Evolutionary conservation across 2,329 filamentous ascomycete species (phyloP).

Genomic region (Pestalotiopsis sp.): DNA sequence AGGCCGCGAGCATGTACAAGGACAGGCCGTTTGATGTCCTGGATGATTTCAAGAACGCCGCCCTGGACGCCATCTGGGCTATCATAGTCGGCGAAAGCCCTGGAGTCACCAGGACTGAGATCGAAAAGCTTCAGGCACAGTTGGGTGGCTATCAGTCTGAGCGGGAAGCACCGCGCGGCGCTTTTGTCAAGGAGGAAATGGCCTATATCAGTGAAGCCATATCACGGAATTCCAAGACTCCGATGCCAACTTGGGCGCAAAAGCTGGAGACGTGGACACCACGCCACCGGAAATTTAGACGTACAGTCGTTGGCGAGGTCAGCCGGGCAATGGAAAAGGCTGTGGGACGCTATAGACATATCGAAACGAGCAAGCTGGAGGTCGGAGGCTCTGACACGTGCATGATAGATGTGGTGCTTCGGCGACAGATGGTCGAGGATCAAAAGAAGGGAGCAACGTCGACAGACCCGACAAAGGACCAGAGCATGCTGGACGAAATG

Average conservation of each 20-base stretch:
- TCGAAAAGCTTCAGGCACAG: constrained; percentile 20
- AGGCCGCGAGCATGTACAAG: constrained; percentile 16
- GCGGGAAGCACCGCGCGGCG: constrained; percentile 12
- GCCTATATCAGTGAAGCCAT: constrained; percentile 25
- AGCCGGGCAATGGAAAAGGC: too few relatives aligned
- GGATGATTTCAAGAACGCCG: constrained; percentile 36
- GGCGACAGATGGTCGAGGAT: too few relatives aligned
- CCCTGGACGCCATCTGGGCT: constrained; percentile 42
- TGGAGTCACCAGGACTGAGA: constrained; percentile 27
- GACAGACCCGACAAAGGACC: constrained; percentile 2
- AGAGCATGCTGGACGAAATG: constrained; percentile 9
- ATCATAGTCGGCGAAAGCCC: constrained; percentile 37
- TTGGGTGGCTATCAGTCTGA: constrained; percentile 3
- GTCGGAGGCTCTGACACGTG: too few relatives aligned
- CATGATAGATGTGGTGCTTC: too few relatives aligned
- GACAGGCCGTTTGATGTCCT: constrained; percentile 33
- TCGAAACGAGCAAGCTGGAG: too few relatives aligned
- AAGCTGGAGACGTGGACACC: too few relatives aligned
- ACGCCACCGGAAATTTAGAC: too few relatives aligned
- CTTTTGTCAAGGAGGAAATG: constrained; percentile 23
- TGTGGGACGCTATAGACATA: too few relatives aligned
- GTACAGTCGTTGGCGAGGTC: too few relatives aligned
- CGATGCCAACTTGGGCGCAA: constrained; percentile 14
- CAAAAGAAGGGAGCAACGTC: too few relatives aligned
- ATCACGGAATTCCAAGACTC: constrained; percentile 18